Evolutionary conservation across 1,284 basidiomycete genomes (phyloP), one percentile per base, ranked within the genome.

Genomic region (Cronartium quercuum): DNA sequence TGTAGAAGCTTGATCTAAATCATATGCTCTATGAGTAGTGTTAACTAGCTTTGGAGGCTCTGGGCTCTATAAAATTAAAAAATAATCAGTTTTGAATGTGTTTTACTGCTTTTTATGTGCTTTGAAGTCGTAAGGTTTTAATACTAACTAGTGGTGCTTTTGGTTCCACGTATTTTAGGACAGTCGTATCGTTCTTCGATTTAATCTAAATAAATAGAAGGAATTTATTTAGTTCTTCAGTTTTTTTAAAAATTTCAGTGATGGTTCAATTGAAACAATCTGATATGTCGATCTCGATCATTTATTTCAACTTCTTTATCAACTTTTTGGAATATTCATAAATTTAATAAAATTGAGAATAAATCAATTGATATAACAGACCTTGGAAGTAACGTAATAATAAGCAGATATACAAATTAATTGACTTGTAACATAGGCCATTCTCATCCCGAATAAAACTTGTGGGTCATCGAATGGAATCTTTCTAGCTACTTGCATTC

Each of bases 11-110:
- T 60, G 66, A 4, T 86, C 84, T 15, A 97, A 87, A 83, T 98
- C 94, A 79, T 98, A 98, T 81, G 98, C 95, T 75, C 88, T 86
- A 76, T 93, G 88, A 29, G 94, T 98, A 7, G 93, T 96, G n/a
- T 90, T 92, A 37, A 94, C 87, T 6, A 95, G 86, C 81, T 90
- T 87, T 57, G 90, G 89, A 29, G 88, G 86, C 76, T 91, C 89
- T 77, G 87, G 83, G 21, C 88, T 86, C 90, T 90, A 77, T 29
- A 55, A 9, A 47, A 70, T 63, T 76, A 75, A 41, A 35, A 10
- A n/a, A 7, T 10, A n/a, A 42, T 65, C 63, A 65, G 10, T 29
- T 12, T 24, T 44, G 12, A 15, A 6, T 65, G 15, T 29, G 29
- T 58, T 29, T 58, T 63, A 29, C 60, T 29, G 15, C 60, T 29